Evolutionary conservation across 2,329 filamentous ascomycete genomes (phyloP).

Genomic region (Nemania sp.): DNA sequence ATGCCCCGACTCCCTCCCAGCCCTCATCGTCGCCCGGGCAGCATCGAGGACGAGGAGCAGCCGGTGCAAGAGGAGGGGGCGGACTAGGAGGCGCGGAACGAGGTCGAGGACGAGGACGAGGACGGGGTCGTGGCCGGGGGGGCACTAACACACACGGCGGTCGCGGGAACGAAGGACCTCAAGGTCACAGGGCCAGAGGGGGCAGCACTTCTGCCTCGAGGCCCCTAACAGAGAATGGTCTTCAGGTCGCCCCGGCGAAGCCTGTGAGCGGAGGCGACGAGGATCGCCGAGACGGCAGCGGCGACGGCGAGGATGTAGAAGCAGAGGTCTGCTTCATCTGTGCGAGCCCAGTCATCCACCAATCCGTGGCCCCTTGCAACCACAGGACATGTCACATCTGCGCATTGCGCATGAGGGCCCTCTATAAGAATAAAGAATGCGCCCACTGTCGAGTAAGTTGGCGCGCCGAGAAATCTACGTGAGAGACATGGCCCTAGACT

Average conservation of each 20-base stretch:
- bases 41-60: slow-evolving; percentile 50
- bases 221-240: slow-evolving; percentile 23
- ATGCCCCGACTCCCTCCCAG: slow-evolving; percentile 19
- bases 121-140: slow-evolving; percentile 57
- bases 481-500: slow-evolving; percentile 13
- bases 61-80: slow-evolving; percentile 55
- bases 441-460: slow-evolving; percentile 87
- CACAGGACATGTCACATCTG: slow-evolving; percentile 98
- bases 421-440: slow-evolving; percentile 97
- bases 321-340: slow-evolving; percentile 97
- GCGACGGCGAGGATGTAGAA: slow-evolving; percentile 70
- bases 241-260: slow-evolving; percentile 28
- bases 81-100: slow-evolving; percentile 55
- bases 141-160: slow-evolving; percentile 51
- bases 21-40: slow-evolving; percentile 38
- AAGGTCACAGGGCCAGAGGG: slow-evolving; percentile 51
- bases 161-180: slow-evolving; percentile 49
- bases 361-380: slow-evolving; percentile 92
- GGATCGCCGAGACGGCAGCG: slow-evolving; percentile 64
- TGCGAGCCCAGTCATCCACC: slow-evolving; percentile 87
- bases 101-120: slow-evolving; percentile 58
- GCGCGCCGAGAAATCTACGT: background rate
- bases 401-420: slow-evolving; percentile 85
- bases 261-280: slow-evolving; percentile 34
- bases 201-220: slow-evolving; percentile 41